Base-by-base conservation (phyloP, 768 basidiomycete species). In the Lactarius deliciosus region DNA sequence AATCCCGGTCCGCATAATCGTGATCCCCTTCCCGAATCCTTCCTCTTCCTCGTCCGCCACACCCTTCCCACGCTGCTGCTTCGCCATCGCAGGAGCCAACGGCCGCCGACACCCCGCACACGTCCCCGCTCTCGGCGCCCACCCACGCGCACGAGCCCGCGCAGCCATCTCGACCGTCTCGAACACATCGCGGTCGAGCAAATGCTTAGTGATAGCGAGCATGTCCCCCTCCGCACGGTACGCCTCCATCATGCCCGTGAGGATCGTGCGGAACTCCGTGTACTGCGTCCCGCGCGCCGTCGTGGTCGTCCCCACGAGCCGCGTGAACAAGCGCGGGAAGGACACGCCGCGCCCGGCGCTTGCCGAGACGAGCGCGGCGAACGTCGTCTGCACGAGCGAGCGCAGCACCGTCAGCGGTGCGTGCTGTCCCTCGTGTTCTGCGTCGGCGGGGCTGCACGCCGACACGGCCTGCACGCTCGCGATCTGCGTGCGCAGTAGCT, bases 191-290 rank as follows among this genome's bases (percentile, higher is more conserved):
- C 89, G 83, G 68, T 90, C 84, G 53, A 95, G 80, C 55, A 98
- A 78, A 66, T 87, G 86, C 69, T 90, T 92, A 28, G 94, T 91
- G 72, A 96, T 94, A 53, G 81, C 77, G 30, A 98, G 79, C 82
- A 96, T 86, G 70, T 98, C 96, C 32, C 91, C 92, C 69, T 99
- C 96, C 4, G 90, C 86, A 45, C 90, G 86, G 78, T 98, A 98
- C 2, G 94, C 90, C 73, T 96, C 94, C 72, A 98, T 77, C 93
- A 98, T 99, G n/a, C 93, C 91, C 0, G 88, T 89, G 36, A 99
- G 81, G 66, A 99, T 95, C 13, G 86, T 84, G 55, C 94, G 84
- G 77, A 98, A 96, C 76, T 98, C 96, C 25, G 89, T 87, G 76
- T 98, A 98, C 32, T 87, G 85, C 15, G 87, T 85, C 40, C 86